Evolutionary conservation across 768 basidiomycete genomes (phyloP), one percentile per base, ranked within the genome.

Genomic region (Phaeotremella skinneri): DNA sequence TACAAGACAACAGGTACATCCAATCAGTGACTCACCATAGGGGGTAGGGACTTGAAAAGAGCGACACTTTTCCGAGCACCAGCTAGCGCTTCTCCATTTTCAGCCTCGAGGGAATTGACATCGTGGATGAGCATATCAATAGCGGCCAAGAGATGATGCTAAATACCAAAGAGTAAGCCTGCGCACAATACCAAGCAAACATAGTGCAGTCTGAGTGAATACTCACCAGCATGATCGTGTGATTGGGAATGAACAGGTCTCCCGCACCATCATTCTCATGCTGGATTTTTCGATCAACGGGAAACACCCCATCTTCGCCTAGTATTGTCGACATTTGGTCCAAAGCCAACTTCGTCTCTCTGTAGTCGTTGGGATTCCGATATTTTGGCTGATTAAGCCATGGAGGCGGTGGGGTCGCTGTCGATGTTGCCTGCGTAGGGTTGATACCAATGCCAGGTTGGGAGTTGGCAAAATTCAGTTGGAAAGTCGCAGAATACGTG

Each of bases 361-460:
- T 27, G 39, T 66, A 70, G 4, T 60, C 69, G 25, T 43, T 59
- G 2, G 67, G 64, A 56, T 59, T 62, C 21, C 69, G 42, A 43
- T 69, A 72, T 41, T 62, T 62, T 0, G 71, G 68, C 31, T 69
- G 68, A 45, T 72, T 62, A 16, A 73, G 52, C 62, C 61, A 67
- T 26, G 58, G 51, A 1, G 66, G 59, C 2, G 68, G 71, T 4
- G 30, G 20, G 4, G 56, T 43, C 16, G 43, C 52, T 2, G 47
- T 47, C 2, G 55, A 52, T 20, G 45, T 49, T 13, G 41, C 49
- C 17, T 57, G 56, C 9, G 13, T 48, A 7, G 21, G 9, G 13
- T 5, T 27, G 49, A 23, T 50, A 7, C 16, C 26, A 14, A 5
- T 27, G 9, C 54, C 39, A 27, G n/a, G 39, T 5, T 52, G n/a